Percentiles rank a stretch among this genome's conserved stretches.
These are phyloP conservation scores for Yarrowia osloensis DNA, from an alignment of 805 yeast genomes.

Conservation along the genomic window DNA sequence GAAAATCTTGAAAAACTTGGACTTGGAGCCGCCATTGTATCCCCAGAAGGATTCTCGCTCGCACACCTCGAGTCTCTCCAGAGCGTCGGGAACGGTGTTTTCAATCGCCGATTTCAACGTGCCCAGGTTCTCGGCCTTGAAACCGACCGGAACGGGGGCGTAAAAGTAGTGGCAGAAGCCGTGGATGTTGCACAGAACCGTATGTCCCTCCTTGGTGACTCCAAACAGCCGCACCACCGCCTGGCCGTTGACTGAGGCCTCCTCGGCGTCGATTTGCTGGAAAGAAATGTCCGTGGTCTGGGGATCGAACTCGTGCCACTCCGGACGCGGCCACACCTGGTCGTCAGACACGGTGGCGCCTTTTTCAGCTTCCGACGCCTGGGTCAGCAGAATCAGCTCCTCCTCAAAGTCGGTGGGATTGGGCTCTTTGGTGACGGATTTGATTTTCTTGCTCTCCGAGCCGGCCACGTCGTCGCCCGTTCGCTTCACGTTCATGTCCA, in stretches of 20 bases:
- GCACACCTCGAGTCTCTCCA: slow-evolving; percentile 63
- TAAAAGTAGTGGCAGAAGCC: slow-evolving; percentile 90
- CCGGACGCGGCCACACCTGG: slow-evolving; percentile 57
- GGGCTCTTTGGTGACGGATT: slow-evolving; percentile 1
- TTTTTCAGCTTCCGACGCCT: slow-evolving; percentile 40
- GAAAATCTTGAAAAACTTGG: slow-evolving; percentile 76
- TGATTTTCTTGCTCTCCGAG: slow-evolving; percentile 5
- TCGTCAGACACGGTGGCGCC: slow-evolving; percentile 37
- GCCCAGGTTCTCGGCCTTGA: slow-evolving; percentile 57
- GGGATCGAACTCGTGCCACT: slow-evolving; percentile 54
- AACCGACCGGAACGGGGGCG: slow-evolving; percentile 85
- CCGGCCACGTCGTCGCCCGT: slow-evolving; percentile 2
- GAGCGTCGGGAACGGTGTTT: slow-evolving; percentile 50
- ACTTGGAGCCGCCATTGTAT: slow-evolving; percentile 71
- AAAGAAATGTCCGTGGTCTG: slow-evolving; percentile 59
- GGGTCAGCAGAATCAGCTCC: slow-evolving; percentile 51
- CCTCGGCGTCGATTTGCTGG: slow-evolving; percentile 96
- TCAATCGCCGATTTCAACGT: slow-evolving; percentile 51
- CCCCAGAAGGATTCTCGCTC: slow-evolving; percentile 93
- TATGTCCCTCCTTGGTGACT: slow-evolving; percentile 78
- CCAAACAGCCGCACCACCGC: slow-evolving; percentile 81
- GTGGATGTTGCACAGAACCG: slow-evolving; percentile 84
- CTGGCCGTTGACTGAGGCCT: slow-evolving; percentile 60
- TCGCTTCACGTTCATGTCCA: slow-evolving; percentile 24
- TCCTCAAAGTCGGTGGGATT: slow-evolving; percentile 54